Evolutionary conservation across 371 early-diverging fungal species (phyloP).

Genomic region (Rhizomucor pusillus): DNA sequence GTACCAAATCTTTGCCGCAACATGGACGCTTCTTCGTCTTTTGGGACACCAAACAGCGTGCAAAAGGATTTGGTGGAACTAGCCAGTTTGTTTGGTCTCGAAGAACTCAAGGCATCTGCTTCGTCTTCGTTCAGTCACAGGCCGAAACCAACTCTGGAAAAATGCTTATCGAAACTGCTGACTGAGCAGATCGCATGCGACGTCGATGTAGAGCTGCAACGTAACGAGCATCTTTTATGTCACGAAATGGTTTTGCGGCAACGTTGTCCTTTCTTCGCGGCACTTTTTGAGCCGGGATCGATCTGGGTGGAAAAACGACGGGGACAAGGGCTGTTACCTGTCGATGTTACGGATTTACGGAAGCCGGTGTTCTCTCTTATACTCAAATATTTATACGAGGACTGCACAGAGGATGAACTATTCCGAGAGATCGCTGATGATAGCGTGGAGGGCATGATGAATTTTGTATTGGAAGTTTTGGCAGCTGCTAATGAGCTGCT

Average conservation of each 20-base stretch:
- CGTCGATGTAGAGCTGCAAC: constrained; percentile 38
- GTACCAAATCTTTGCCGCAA: constrained; percentile 13
- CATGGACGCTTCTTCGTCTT: background rate
- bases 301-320: constrained; percentile 52
- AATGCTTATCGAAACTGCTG: too few species aligned
- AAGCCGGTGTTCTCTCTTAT: constrained; percentile 45
- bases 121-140: constrained; percentile 22
- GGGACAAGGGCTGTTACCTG: constrained; percentile 10
- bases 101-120: constrained; percentile 22
- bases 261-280: constrained; percentile 64
- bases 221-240: constrained; percentile 29
- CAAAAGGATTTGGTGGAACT: constrained; percentile 31
- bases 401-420: constrained; percentile 31
- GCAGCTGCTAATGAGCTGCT: constrained; percentile 66
- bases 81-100: constrained; percentile 25
- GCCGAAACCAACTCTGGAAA: constrained; percentile 19
- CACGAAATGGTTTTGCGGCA: constrained; percentile 62
- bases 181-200: constrained; percentile 21
- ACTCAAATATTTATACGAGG: constrained; percentile 54
- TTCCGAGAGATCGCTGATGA: constrained; percentile 40
- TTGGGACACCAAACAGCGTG: constrained; percentile 2
- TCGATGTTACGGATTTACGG: constrained; percentile 50
- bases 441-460: constrained; percentile 47
- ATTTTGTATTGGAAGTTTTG: constrained; percentile 53
- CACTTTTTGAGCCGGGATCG: constrained; percentile 50